Conservation (phyloP, 2,329 filamentous ascomycete genomes). For the Malbranchea zuffiana region DNA sequence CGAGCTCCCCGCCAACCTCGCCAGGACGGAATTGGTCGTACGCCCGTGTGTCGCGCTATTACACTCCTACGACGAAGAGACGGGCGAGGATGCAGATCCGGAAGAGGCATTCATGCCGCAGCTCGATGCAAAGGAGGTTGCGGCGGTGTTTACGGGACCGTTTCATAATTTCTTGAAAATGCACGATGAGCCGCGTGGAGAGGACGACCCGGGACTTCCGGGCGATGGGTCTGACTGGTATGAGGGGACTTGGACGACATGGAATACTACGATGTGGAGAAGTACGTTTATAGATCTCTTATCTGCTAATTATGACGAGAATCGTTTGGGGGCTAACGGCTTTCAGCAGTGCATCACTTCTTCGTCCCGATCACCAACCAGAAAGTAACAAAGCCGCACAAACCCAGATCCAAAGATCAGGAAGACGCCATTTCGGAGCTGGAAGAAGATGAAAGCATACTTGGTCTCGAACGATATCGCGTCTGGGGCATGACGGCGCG, state of each 20-base stretch:
- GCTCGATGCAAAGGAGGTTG: slow-evolving; percentile 81
- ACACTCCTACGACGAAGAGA: slow-evolving; percentile 46
- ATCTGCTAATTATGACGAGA: not conserved
- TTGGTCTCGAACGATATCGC: slow-evolving; percentile 52
- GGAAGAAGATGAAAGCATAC: slow-evolving; percentile 38
- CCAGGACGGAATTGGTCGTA: slow-evolving; percentile 62
- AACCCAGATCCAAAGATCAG: slow-evolving; percentile 31
- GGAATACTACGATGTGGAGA: slow-evolving; percentile 66
- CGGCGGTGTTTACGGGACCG: slow-evolving; percentile 82
- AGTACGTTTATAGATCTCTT: slow-evolving; percentile 33
- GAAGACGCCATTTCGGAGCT: slow-evolving; percentile 28
- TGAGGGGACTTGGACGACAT: slow-evolving; percentile 67
- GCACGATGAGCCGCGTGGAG: slow-evolving; percentile 43
- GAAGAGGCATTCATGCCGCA: slow-evolving; percentile 66
- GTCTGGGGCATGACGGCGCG: slow-evolving; percentile 94
- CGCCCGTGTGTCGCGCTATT: slow-evolving; percentile 70
- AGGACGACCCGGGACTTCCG: slow-evolving; percentile 28
- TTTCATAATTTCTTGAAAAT: slow-evolving; percentile 69
- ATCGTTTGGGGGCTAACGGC: too few species aligned
- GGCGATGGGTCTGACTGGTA: slow-evolving; percentile 62
- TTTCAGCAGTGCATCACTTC: slow-evolving; percentile 68
- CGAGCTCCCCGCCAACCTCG: slow-evolving; percentile 64
- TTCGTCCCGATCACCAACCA: slow-evolving; percentile 69
- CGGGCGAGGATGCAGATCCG: slow-evolving; percentile 39
- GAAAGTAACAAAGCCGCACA: slow-evolving; percentile 53